Evolutionary conservation across 78 protist genomes (phyloP).

Genomic region (Emiliania huxleyi): DNA sequence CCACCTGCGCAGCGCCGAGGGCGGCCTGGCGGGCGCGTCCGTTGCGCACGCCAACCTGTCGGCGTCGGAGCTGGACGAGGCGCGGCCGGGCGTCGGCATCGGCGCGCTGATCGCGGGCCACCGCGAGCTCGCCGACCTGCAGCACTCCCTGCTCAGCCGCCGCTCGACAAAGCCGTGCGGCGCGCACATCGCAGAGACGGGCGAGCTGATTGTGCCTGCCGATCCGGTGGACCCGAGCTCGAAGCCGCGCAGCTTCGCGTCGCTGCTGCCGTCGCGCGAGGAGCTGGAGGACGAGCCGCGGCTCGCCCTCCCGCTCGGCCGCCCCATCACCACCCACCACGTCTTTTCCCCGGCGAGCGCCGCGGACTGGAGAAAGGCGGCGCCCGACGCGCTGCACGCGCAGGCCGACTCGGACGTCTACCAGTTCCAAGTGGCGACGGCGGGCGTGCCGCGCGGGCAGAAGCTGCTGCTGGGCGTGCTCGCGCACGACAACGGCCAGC

Average conservation of each 20-base stretch:
- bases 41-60: not conserved
- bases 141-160: not conserved
- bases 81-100: not conserved
- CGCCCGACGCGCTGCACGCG: not conserved
- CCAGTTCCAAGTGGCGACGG: not conserved
- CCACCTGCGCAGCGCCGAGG: not conserved
- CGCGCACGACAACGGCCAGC: not conserved
- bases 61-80: not conserved
- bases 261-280: not conserved
- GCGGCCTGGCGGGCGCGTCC: not conserved
- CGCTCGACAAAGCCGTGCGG: not conserved
- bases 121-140: not conserved
- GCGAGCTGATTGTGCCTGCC: not conserved
- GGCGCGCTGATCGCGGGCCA: not conserved
- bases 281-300: not conserved
- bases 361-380: not conserved
- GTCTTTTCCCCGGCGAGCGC: not conserved
- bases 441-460: not conserved
- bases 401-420: not conserved
- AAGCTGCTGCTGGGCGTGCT: constrained; percentile 5
- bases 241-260: not conserved
- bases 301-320: not conserved
- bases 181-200: not conserved
- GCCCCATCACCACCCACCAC: not conserved
- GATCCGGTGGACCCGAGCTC: not conserved